A percentile compares a stretch with the other conserved stretches of the same genome.
Conservation (phyloP, 73 alveolate species). For the Durusdinium trenchii region DNA sequence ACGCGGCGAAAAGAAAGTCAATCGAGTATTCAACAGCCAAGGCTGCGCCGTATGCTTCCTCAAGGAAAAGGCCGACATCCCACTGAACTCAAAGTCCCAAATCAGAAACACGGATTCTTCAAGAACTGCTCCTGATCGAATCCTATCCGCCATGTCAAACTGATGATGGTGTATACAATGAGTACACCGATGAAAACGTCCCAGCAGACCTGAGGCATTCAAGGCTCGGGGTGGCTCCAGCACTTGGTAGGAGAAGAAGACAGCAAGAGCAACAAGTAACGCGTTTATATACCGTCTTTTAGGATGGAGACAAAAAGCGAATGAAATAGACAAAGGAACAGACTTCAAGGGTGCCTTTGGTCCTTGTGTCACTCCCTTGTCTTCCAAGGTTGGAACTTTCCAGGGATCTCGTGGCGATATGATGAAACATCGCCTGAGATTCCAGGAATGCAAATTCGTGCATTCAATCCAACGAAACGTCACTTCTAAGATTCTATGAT, state of each 20-base stretch:
- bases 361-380: too few relatives aligned
- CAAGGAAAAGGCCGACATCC: not conserved
- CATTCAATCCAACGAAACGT: not conserved
- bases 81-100: too few relatives aligned
- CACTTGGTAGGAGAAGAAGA: too few relatives aligned
- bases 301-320: too few relatives aligned
- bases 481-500: not conserved
- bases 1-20: conserved; percentile 66
- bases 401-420: conserved; percentile 77
- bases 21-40: conserved; percentile 47
- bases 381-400: conserved; percentile 23
- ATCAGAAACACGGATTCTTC: too few relatives aligned
- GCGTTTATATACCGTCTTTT: too few relatives aligned
- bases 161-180: conserved; percentile 73
- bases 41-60: conserved; percentile 83
- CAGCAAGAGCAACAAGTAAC: too few relatives aligned
- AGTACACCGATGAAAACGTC: conserved; percentile 75
- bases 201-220: conserved; percentile 62
- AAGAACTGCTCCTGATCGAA: conserved; percentile 70
- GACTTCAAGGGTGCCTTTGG: too few relatives aligned
- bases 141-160: conserved; percentile 81
- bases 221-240: too few relatives aligned
- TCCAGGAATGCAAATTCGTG: not conserved
- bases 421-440: conserved; percentile 54
- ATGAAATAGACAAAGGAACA: too few relatives aligned